Evolutionary conservation across 2,329 filamentous ascomycete genomes (phyloP).

Genomic region (Nigrospora sphaerica): DNA sequence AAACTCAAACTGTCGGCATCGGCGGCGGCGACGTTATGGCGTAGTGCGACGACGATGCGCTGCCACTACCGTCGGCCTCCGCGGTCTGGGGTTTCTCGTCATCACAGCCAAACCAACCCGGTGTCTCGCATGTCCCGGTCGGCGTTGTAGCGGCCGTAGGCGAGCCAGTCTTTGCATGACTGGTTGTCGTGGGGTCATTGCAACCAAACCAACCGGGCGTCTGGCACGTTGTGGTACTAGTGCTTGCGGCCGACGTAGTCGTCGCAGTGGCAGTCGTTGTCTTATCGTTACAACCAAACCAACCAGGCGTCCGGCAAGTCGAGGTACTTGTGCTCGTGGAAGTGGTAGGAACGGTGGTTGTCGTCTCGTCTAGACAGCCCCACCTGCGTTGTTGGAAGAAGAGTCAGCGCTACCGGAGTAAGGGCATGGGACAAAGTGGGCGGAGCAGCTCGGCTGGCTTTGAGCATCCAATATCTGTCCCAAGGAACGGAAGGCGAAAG

Average conservation of each 20-base stretch:
- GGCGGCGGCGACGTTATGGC: conserved; percentile 7
- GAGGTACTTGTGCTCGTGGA: conserved; percentile 27
- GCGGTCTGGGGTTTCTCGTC: conserved; percentile 3
- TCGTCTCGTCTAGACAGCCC: conserved; percentile 51
- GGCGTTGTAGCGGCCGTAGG: conserved; percentile 13
- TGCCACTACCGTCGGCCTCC: neutral
- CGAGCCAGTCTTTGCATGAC: too few species aligned
- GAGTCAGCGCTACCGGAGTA: neutral
- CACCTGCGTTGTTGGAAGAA: conserved; percentile 31
- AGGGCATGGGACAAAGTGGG: too few species aligned
- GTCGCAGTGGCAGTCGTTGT: too few species aligned
- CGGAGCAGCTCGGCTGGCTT: too few species aligned
- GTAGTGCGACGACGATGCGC: neutral
- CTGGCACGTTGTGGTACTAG: conserved; percentile 18
- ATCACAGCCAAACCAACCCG: conserved; percentile 15
- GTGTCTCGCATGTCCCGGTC: conserved; percentile 14
- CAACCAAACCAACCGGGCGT: conserved; percentile 16
- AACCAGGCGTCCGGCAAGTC: conserved; percentile 16
- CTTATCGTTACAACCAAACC: conserved; percentile 11
- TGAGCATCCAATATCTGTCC: too few species aligned
- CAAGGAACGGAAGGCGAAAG: too few species aligned
- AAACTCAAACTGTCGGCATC: conserved; percentile 1
- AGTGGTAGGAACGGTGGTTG: conserved; percentile 16
- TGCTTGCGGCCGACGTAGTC: conserved; percentile 1
- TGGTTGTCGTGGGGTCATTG: conserved; percentile 1